Conservation (phyloP, 768 basidiomycete species). For the Suillus alpinus region DNA sequence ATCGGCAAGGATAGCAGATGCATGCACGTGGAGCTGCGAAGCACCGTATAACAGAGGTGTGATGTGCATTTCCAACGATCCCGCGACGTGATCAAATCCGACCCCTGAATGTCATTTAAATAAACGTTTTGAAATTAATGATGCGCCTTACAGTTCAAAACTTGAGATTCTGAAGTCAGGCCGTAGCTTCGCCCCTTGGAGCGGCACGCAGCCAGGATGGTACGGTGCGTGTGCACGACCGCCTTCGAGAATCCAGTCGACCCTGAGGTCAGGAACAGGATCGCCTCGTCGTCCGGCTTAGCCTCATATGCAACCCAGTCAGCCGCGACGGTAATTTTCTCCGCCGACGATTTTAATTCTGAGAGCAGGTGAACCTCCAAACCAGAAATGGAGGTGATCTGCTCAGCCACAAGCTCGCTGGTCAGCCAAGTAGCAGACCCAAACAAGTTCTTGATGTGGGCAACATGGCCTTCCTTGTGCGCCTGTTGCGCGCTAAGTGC, state of each 20-base stretch:
- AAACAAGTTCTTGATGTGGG: slow-evolving; percentile 28
- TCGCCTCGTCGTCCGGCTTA: slow-evolving; percentile 28
- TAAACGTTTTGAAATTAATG: no score
- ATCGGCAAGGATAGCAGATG: slow-evolving; percentile 23
- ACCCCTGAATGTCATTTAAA: slow-evolving; percentile 39
- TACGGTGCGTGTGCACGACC: slow-evolving; percentile 38
- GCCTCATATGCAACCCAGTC: slow-evolving; percentile 20
- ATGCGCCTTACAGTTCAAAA: slow-evolving; percentile 38
- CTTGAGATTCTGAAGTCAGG: slow-evolving; percentile 30
- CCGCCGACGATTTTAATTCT: slow-evolving; percentile 15
- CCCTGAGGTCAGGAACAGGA: slow-evolving; percentile 40
- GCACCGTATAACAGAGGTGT: slow-evolving; percentile 33
- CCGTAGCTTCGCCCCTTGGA: slow-evolving; percentile 35
- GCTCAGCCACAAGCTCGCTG: slow-evolving; percentile 24
- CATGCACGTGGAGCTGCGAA: slow-evolving; percentile 22
- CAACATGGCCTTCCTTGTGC: slow-evolving; percentile 27
- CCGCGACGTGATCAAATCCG: slow-evolving; percentile 45
- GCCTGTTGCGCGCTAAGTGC: slow-evolving; percentile 31
- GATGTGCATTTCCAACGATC: slow-evolving; percentile 41
- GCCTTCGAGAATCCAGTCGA: slow-evolving; percentile 47
- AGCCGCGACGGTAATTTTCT: neutral
- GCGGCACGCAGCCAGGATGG: slow-evolving; percentile 31
- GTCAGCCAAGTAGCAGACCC: slow-evolving; percentile 31
- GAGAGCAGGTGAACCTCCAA: slow-evolving; percentile 24
- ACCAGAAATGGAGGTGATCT: slow-evolving; percentile 20